Evolutionary conservation across 495 filamentous ascomycete genomes (phyloP).

Genomic region (Penicillium daleae): DNA sequence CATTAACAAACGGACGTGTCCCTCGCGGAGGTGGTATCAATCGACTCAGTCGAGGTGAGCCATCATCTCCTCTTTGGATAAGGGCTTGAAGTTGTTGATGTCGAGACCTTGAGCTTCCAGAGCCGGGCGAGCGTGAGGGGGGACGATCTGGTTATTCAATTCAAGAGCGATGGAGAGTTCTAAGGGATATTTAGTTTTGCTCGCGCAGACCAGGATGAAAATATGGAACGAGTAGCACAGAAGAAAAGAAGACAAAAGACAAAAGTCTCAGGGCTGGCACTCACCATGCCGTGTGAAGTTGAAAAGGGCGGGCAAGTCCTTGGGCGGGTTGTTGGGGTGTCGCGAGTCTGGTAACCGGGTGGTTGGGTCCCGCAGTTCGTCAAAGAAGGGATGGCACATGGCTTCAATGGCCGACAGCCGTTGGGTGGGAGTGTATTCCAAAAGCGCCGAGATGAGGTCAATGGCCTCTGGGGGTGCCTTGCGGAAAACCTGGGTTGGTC

Average conservation of each 20-base stretch:
- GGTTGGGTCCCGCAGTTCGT: constrained; percentile 86
- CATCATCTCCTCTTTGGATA: constrained; percentile 94
- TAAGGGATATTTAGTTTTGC: constrained; percentile 36
- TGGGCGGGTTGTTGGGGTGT: constrained; percentile 72
- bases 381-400: constrained; percentile 98
- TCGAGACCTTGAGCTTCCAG: constrained; percentile 81
- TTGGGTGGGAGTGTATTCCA: constrained; percentile 97
- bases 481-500: constrained; percentile 75
- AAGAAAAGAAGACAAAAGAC: not conserved
- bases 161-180: constrained; percentile 93
- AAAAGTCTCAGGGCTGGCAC: constrained; percentile 31
- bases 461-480: constrained; percentile 91
- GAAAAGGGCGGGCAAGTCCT: constrained; percentile 86
- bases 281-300: constrained; percentile 93
- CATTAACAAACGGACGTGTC: constrained; percentile 40
- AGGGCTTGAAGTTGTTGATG: constrained; percentile 89
- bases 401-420: constrained; percentile 92
- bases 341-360: constrained; percentile 93
- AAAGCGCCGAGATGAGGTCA: constrained; percentile 87
- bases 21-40: constrained; percentile 43
- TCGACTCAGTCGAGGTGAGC: constrained; percentile 87
- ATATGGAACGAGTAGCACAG: not conserved
- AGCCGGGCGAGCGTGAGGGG: constrained; percentile 73
- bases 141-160: constrained; percentile 85
- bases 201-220: not conserved